A percentile compares a stretch with the other conserved stretches of the same genome.
These are phyloP conservation scores for Exophiala oligosperma DNA, from an alignment of 2,329 filamentous ascomycete genomes.

Conservation along the genomic window DNA sequence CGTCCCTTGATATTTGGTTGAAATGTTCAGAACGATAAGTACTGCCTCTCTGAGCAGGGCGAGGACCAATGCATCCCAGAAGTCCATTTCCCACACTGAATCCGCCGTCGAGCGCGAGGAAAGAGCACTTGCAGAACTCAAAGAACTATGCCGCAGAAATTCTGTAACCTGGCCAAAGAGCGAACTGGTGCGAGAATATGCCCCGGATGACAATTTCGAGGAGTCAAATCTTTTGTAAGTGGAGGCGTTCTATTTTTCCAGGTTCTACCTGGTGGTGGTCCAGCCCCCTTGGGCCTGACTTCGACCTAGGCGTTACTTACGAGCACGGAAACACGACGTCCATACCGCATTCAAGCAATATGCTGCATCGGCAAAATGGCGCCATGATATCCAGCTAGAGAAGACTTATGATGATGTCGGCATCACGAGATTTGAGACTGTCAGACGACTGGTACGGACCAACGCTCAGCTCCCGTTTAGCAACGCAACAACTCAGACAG, in stretches of 20 bases:
- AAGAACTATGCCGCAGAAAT: conserved; percentile 9
- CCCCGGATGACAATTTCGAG: conserved; percentile 1
- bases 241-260: neutral
- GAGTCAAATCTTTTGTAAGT: conserved; percentile 10
- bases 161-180: conserved; percentile 6
- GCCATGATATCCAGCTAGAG: conserved; percentile 73
- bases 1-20: conserved; percentile 1
- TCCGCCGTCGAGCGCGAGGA: conserved; percentile 3
- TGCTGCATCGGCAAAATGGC: conserved; percentile 82
- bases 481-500: neutral
- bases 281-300: too few relatives aligned
- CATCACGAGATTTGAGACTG: conserved; percentile 76
- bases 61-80: neutral
- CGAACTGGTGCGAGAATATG: neutral
- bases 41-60: neutral
- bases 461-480: neutral
- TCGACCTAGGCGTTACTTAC: conserved; percentile 69
- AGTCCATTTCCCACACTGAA: neutral
- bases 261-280: neutral
- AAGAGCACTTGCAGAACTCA: conserved; percentile 9
- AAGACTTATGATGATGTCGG: conserved; percentile 83
- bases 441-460: conserved; percentile 34
- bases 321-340: conserved; percentile 76
- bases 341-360: conserved; percentile 79
- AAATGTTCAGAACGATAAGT: conserved; percentile 2